These are phyloP conservation scores for Amanita phalloides DNA, from an alignment of 768 basidiomycete genomes.

Conservation along the genomic window DNA sequence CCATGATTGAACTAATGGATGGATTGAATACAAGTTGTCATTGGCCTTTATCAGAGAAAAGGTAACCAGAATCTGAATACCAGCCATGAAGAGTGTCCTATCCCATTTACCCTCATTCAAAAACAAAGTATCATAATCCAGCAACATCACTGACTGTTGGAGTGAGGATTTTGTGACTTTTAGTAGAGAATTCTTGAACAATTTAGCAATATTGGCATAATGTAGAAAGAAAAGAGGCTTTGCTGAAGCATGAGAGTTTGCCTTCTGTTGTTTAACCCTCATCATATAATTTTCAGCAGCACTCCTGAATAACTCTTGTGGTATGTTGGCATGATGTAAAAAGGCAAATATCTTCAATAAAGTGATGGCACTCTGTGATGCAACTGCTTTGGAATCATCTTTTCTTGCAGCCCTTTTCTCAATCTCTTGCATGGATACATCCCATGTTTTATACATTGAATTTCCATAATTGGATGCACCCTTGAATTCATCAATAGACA, in stretches of 20 bases:
- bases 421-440: neutral
- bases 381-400: neutral
- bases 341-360: neutral
- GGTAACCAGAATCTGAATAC: conserved; percentile 9
- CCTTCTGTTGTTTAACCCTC: no score
- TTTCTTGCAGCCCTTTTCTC: neutral
- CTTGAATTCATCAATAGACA: neutral
- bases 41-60: conserved; percentile 10
- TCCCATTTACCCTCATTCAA: conserved; percentile 7
- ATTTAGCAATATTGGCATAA: no score
- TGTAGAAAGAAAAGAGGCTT: neutral
- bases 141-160: neutral
- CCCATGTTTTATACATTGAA: conserved; percentile 1
- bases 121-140: neutral
- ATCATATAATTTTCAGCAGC: neutral
- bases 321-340: neutral
- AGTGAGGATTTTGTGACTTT: no score
- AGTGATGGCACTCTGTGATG: neutral
- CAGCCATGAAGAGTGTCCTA: conserved; percentile 6
- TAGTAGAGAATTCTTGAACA: no score
- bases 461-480: neutral
- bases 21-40: conserved; percentile 4
- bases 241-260: neutral
- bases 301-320: neutral
- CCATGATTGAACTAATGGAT: conserved; percentile 9